Evolutionary conservation across 208 protist genomes (phyloP), one percentile per base, ranked within the genome.

Genomic region (Leishmania lainsoni): DNA sequence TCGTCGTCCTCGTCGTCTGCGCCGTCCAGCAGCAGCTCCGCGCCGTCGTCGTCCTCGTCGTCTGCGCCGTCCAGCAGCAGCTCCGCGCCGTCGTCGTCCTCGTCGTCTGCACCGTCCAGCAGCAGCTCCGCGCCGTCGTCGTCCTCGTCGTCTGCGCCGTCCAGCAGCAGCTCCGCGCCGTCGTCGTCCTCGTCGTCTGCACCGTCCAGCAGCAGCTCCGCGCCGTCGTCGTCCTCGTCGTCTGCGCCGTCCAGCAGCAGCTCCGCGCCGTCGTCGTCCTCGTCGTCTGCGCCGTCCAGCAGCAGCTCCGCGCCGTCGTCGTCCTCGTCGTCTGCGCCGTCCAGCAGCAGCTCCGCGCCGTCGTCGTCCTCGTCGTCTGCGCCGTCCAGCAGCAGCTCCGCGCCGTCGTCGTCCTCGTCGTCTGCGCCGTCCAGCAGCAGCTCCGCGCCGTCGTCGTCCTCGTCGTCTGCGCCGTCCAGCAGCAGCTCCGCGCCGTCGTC

Each of bases 301-400:
- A 63, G 58, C 58, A 63, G 58, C 58, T 63, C 58, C 8, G 58
- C 58, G 58, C 58, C 58, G 58, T 63, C 35, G 35, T 35, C 35
- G 35, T 35, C 58, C 58, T 63, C 58, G 58, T 63, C 58, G 58
- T 26, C 58, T 20, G 58, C 58, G 10, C 58, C 58, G 58, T 63
- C 58, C 58, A 63, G 58, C 58, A 63, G 58, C 58, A 63, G 58
- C 58, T 63, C 58, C 29, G 58, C 58, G 58, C 58, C 58, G 58
- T 63, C 58, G 17, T 63, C 58, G 26, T 63, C 58, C 17, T 63
- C 58, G 10, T 61, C 56, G 56, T 16, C 56, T 26, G 58, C 58
- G 58, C 58, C 58, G 58, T 63, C 58, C 58, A 63, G 58, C 58
- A 63, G 58, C 58, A 63, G 58, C 58, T 63, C 58, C 9, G 58